Base-by-base conservation (phyloP, 768 basidiomycete species). In the Cystofilobasidium macerans region DNA sequence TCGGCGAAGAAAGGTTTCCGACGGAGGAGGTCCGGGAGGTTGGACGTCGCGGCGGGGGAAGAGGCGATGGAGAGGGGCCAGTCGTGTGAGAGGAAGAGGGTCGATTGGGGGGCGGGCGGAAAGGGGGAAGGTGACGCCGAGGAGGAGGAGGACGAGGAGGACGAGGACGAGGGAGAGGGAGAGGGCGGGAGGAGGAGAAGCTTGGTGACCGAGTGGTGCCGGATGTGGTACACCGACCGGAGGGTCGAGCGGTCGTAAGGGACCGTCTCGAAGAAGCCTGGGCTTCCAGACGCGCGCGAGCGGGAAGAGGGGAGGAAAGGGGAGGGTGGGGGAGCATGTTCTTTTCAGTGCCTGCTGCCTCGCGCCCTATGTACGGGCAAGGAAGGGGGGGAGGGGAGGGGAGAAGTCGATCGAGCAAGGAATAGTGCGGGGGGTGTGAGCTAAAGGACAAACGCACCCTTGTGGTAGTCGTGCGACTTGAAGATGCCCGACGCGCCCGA, bases 401-500 rank as follows among this genome's bases (percentile, higher is more conserved):
- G 51, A 24, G 40, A 24, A 38, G 26, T 47, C 26, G 38, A 57
- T 22, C 28, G 33, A 45, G 47, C 14, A 30, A 18, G 22, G 24
- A 40, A 45, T 20, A 61, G 33, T 12, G 2, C 9, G 26, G 26
- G 36, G 48, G 61, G n/a, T n/a, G 20, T 22, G 2, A 54, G 28
- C 33, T 26, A n/a, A 36, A 8, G 64, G 1, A 20, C 20, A 11
- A 8, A 61, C 78, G 61, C 47, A 80, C 80, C 94, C 75, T 78
- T 79, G 59, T 75, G 76, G 71, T 88, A 97, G 74, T 95, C 85
- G 48, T 84, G 80, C 0, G 73, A 74, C 69, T 91, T 91, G 79
- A 85, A 95, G 59, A 97, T 98, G 28, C 95, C 94, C 13, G 90
- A 94, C 3, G 86, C 84, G 4, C 95, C 95, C 24, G 87, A 85